Evolutionary conservation across 805 yeast species (phyloP).

Genomic region (Pichia gijzeniarum): DNA sequence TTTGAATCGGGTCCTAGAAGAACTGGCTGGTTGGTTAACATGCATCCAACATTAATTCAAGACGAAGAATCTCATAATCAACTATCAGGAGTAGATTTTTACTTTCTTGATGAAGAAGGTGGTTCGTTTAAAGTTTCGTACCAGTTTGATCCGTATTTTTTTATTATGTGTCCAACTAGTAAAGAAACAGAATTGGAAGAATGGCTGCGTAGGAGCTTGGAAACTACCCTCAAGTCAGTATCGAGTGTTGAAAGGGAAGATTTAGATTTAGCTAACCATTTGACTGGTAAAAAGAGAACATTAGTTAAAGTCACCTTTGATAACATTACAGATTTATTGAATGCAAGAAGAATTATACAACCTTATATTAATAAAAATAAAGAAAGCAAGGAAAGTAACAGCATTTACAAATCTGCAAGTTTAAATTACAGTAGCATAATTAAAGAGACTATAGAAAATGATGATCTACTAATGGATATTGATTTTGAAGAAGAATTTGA

Average conservation of each 20-base stretch:
- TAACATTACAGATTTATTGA: conserved; percentile 65
- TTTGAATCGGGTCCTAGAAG: conserved; percentile 62
- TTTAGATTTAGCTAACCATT: conserved; percentile 74
- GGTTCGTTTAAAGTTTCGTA: conserved; percentile 87
- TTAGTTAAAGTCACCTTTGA: conserved; percentile 67
- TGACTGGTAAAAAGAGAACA: conserved; percentile 64
- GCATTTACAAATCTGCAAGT: conserved; percentile 56
- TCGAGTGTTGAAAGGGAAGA: conserved; percentile 67
- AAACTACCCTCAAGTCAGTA: conserved; percentile 51
- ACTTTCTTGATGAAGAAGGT: conserved; percentile 93
- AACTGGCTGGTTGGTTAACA: conserved; percentile 88
- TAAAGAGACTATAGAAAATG: conserved; percentile 28
- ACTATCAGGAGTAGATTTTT: conserved; percentile 84
- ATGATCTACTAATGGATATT: conserved; percentile 26
- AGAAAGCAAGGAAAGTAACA: conserved; percentile 52
- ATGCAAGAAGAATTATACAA: conserved; percentile 60
- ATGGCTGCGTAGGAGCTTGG: conserved; percentile 61
- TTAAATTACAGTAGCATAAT: conserved; percentile 30
- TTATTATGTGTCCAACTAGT: conserved; percentile 56
- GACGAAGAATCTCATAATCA: conserved; percentile 58
- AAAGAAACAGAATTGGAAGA: conserved; percentile 80
- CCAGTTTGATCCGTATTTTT: conserved; percentile 82
- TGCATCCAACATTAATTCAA: conserved; percentile 80
- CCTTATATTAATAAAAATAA: conserved; percentile 71
- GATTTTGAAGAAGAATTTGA: conserved; percentile 13